Percentiles rank a stretch among this genome's conserved stretches.
Conservation (phyloP, 148 eudicot genomes). For the Cornus suecica region DNA sequence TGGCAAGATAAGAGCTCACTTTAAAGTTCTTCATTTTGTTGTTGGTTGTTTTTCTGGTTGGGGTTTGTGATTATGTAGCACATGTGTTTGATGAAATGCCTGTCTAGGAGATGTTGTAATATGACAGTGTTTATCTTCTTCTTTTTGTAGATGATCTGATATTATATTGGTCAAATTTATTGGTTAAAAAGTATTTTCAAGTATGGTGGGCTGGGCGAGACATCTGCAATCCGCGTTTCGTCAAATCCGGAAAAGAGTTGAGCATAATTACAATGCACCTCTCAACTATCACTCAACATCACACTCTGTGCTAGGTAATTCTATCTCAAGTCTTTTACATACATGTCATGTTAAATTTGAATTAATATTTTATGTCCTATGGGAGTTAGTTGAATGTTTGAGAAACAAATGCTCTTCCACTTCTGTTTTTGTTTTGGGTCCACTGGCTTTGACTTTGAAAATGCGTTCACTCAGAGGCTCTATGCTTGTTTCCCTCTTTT, state of each 20-base stretch:
- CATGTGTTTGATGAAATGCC: slow-evolving; percentile 21
- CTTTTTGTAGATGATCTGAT: slow-evolving; percentile 14
- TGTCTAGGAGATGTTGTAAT: not conserved
- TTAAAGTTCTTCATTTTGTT: too few species aligned
- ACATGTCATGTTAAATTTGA: not conserved
- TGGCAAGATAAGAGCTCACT: too few species aligned
- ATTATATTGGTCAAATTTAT: not conserved
- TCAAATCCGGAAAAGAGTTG: slow-evolving; percentile 49
- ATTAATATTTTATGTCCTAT: too few species aligned
- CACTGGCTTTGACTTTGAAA: not conserved
- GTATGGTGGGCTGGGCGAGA: slow-evolving; percentile 70
- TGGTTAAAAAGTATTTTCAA: slow-evolving; percentile 5
- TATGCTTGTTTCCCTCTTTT: not conserved
- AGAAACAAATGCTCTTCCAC: not conserved
- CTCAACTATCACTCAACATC: slow-evolving; percentile 28
- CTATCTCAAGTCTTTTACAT: not conserved
- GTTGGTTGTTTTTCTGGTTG: not conserved
- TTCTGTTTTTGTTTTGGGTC: not conserved
- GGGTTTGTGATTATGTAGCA: not conserved
- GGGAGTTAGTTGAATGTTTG: too few species aligned
- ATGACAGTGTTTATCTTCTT: too few species aligned
- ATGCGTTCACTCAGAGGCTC: not conserved
- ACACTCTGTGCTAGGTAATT: slow-evolving; percentile 26
- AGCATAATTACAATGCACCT: slow-evolving; percentile 29
- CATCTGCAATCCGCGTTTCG: slow-evolving; percentile 47